Evolutionary conservation across 495 filamentous ascomycete species (phyloP).

Genomic region (Penicilliopsis zonata): DNA sequence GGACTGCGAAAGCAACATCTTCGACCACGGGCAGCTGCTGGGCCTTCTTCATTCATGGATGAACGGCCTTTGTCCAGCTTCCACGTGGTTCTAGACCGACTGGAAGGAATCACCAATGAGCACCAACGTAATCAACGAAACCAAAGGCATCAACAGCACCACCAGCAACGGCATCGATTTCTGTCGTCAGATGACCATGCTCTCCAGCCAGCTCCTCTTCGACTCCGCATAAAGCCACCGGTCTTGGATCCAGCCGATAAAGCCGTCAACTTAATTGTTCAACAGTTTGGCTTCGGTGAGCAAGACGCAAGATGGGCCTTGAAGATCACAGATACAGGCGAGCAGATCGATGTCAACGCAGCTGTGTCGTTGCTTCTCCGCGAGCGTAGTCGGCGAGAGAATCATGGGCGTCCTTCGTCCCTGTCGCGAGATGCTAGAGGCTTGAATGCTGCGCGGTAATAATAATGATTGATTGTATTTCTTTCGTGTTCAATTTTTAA

Average conservation of each 20-base stretch:
- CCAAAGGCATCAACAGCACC: constrained; percentile 6
- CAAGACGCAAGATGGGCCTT: constrained; percentile 40
- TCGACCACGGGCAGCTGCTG: constrained; percentile 17
- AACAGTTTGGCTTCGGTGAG: constrained; percentile 33
- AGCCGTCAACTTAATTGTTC: constrained; percentile 34
- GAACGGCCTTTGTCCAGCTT: constrained; percentile 38
- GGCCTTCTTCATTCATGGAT: constrained; percentile 19
- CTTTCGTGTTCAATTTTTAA: too few species aligned
- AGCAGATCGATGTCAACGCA: constrained; percentile 33
- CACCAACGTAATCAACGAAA: too few species aligned
- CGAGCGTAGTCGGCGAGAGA: constrained; percentile 22
- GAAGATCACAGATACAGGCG: constrained; percentile 40
- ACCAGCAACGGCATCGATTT: constrained; percentile 5
- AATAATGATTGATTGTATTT: too few species aligned
- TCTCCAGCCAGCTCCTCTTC: constrained; percentile 9
- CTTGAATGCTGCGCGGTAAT: too few species aligned
- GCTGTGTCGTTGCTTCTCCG: constrained; percentile 32
- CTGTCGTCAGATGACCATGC: constrained; percentile 4
- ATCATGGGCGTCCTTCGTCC: neutral
- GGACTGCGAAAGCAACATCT: constrained; percentile 26
- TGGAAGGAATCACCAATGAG: constrained; percentile 13
- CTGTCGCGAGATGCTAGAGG: neutral
- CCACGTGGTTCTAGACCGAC: constrained; percentile 21
- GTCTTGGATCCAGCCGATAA: constrained; percentile 41
- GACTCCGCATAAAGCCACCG: too few species aligned